Evolutionary conservation across 768 basidiomycete species (phyloP), one percentile per base, ranked within the genome.

Genomic region (Tylopilus vinaceipallidus): DNA sequence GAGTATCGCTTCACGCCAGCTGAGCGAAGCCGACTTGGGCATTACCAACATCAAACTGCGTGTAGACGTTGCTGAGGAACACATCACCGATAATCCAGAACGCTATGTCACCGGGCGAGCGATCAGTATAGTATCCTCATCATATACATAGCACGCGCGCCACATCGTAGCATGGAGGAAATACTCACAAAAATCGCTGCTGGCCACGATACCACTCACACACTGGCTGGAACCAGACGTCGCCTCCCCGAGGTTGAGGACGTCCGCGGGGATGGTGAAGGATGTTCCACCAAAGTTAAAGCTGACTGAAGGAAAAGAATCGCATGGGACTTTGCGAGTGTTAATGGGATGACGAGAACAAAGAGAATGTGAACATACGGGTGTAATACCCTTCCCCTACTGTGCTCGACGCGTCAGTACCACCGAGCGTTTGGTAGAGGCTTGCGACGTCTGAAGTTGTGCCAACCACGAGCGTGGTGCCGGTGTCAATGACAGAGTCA

Each of bases 381-480:
- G 72, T 71, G 53, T 77, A 73, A 44, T 49, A 62, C 23, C 73
- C 71, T 1, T 38, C 0, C 1, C 63, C 66, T 12, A 52, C 38
- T 3, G 47, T 44, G 23, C 43, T 40, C 3, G 60, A 49, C 23
- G 60, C 59, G 39, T 60, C 42, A 9, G 46, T 50, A 19, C 67
- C 70, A 32, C 62, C 64, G 26, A 72, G 56, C 1, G 43, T 34
- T 1, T 23, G 9, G 45, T 65, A 63, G 8, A 73, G 32, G 6
- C 11, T 37, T 6, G 14, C 20, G 0, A 70, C 69, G 13, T 42
- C 1, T 37, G 20, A 3, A 26, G 23, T 3, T 43, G 35, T 6
- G 13, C 54, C 61, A 26, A 59, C 2, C 7, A 62, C 3, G 37
- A 57, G 34, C 16, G 57, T 41, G 12, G 42, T 49, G 7, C 71